These are phyloP conservation scores for Xylaria palmicola DNA, from an alignment of 495 filamentous ascomycete species.

Conservation along the genomic window DNA sequence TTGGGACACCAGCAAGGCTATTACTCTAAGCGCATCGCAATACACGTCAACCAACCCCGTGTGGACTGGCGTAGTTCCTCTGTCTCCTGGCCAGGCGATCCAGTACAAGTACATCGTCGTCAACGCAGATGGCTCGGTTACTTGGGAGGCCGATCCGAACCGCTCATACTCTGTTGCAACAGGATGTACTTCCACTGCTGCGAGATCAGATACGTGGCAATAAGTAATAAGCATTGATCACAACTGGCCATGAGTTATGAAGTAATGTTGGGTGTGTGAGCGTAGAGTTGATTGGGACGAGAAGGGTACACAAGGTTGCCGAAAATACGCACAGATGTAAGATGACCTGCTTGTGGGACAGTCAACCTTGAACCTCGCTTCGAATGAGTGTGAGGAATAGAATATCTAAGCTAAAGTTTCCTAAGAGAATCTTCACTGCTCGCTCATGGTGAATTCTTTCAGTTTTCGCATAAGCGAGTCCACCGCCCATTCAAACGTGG, in stretches of 20 bases:
- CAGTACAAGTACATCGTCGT: slow-evolving; percentile 71
- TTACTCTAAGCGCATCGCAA: slow-evolving; percentile 50
- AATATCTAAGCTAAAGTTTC: too few species aligned
- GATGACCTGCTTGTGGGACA: too few species aligned
- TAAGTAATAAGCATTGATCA: neutral
- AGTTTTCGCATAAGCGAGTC: slow-evolving; percentile 44
- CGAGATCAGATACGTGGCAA: slow-evolving; percentile 42
- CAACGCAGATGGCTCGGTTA: slow-evolving; percentile 50
- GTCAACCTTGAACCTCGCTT: too few species aligned
- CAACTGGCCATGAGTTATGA: neutral
- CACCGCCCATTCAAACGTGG: slow-evolving; percentile 55
- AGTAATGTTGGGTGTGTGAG: neutral
- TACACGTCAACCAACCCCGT: slow-evolving; percentile 58
- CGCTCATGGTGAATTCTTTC: slow-evolving; percentile 18
- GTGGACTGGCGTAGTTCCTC: slow-evolving; percentile 54
- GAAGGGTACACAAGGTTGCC: too few species aligned
- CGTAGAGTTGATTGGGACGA: neutral
- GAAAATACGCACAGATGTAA: neutral
- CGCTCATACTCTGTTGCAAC: slow-evolving; percentile 54
- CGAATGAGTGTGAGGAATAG: too few species aligned
- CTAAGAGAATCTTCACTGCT: neutral
- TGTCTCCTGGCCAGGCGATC: slow-evolving; percentile 54
- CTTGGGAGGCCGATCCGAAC: slow-evolving; percentile 68
- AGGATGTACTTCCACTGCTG: slow-evolving; percentile 44
- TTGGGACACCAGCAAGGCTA: slow-evolving; percentile 52